Base-by-base conservation (phyloP, 2,329 filamentous ascomycete genomes). In the Alternaria incomplexa region DNA sequence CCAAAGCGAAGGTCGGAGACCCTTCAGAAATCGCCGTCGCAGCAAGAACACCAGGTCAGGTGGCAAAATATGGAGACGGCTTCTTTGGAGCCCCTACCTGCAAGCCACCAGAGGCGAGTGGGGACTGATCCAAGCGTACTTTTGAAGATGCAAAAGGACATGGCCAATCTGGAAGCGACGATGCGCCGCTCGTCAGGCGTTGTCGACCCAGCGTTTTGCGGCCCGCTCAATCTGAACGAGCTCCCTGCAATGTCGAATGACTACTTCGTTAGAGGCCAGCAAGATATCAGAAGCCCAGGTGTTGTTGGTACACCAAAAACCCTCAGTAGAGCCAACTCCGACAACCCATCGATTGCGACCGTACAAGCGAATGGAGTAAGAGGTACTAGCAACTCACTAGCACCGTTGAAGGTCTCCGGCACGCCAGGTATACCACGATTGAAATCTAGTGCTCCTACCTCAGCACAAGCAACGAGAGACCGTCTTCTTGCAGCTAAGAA, bases 111-210 rank as follows among this genome's bases (percentile, higher is more conserved):
- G 6, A 40, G 50, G 11, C 58, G 52, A 2, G 20, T 46, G 3
- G 52, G 56, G 3, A 60, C 58, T 7, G 56, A 62, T 53, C 55
- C 48, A 12, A 44, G 26, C 4, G 44, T 62, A 6, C 28, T 59
- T 23, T 11, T 55, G 15, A 28, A 63, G n/a, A 64, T 66, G 17
- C 54, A 58, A 32, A 62, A 62, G 40, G 66, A 71, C 5, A 67
- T 62, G 62, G 51, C 20, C 4, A 59, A 53, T 5, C 10, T 64
- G 6, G 55, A 57, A 20, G 58, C 58, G 6, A 57, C 55, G 6
- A 23, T 68, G 48, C 64, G 56, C 17, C 61, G 56, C n/a, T 68
- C 68, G 5, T 56, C 56, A 28, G 62, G 62, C 0, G 15, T 47
- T n/a, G 15, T 59, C 4, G 62, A 58, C 20, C 22, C 43, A 9